These are phyloP conservation scores for Pezicula rhizophila DNA, from an alignment of 2,329 filamentous ascomycete species.

Conservation along the genomic window DNA sequence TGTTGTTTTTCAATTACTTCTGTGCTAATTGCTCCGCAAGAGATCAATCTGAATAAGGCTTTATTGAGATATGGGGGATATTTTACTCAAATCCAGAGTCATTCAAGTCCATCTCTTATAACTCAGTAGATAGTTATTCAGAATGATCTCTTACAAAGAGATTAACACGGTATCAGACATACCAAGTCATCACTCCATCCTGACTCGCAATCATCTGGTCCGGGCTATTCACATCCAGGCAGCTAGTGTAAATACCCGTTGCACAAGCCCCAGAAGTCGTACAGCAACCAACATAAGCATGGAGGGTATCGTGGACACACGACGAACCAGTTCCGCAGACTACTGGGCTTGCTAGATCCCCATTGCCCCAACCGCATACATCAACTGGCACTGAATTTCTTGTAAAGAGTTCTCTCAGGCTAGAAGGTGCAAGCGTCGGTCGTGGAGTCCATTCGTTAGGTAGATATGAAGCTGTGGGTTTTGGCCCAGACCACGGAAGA, in stretches of 20 bases:
- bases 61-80: too few species aligned
- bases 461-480: not conserved
- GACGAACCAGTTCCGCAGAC: conserved; percentile 1
- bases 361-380: conserved; percentile 1
- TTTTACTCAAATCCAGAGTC: not conserved
- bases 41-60: too few species aligned
- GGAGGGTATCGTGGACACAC: conserved; percentile 2
- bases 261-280: not conserved
- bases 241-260: conserved; percentile 1
- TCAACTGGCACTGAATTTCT: not conserved
- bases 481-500: conserved; percentile 2
- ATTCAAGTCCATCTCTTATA: not conserved
- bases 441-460: conserved; percentile 1
- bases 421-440: not conserved
- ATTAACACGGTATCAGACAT: not conserved
- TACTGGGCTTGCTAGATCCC: not conserved
- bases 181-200: conserved; percentile 2
- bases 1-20: too few species aligned
- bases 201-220: not conserved
- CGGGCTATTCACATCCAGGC: not conserved
- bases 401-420: not conserved
- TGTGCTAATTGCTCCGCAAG: too few species aligned
- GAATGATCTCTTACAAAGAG: too few species aligned
- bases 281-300: conserved; percentile 1
- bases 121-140: too few species aligned